These are phyloP conservation scores for Sclerotinia minor DNA, from an alignment of 2,329 filamentous ascomycete genomes.

Conservation along the genomic window DNA sequence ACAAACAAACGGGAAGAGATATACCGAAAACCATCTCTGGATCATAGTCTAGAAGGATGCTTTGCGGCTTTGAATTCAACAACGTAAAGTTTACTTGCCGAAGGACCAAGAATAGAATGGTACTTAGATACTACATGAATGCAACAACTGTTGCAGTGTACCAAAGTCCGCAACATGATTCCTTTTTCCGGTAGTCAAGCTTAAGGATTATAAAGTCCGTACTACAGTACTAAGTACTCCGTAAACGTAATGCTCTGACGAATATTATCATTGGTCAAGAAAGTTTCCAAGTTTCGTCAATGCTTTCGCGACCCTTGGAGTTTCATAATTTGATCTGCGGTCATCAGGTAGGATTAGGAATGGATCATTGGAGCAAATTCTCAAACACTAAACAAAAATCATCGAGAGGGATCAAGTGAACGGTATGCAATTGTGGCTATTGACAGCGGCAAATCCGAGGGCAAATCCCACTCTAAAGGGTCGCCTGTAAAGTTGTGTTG, in stretches of 20 bases:
- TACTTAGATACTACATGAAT: not conserved
- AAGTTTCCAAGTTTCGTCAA: not conserved
- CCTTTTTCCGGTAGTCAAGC: conserved; percentile 3
- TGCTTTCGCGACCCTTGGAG: conserved; percentile 12
- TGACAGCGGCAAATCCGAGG: conserved; percentile 13
- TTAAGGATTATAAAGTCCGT: not conserved
- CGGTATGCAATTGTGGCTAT: not conserved
- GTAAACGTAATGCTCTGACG: not conserved
- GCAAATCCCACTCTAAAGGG: not conserved
- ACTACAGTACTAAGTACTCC: no score
- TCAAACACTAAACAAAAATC: conserved; percentile 24
- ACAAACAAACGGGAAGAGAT: conserved; percentile 2
- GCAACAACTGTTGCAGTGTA: no score
- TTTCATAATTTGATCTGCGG: conserved; percentile 21
- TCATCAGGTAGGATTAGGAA: conserved; percentile 2
- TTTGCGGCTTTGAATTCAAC: not conserved
- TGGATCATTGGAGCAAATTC: conserved; percentile 22
- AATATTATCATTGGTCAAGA: conserved; percentile 11
- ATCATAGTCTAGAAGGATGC: not conserved
- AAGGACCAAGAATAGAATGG: not conserved
- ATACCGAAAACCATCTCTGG: conserved; percentile 5
- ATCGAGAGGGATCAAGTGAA: conserved; percentile 2
- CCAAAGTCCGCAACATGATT: conserved; percentile 2
- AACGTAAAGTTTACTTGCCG: not conserved
- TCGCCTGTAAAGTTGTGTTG: no score